Percentiles rank a stretch among this genome's conserved stretches.
Evolutionary conservation across 495 filamentous ascomycete genomes (phyloP).

Genomic region (Trichoderma gamsii): DNA sequence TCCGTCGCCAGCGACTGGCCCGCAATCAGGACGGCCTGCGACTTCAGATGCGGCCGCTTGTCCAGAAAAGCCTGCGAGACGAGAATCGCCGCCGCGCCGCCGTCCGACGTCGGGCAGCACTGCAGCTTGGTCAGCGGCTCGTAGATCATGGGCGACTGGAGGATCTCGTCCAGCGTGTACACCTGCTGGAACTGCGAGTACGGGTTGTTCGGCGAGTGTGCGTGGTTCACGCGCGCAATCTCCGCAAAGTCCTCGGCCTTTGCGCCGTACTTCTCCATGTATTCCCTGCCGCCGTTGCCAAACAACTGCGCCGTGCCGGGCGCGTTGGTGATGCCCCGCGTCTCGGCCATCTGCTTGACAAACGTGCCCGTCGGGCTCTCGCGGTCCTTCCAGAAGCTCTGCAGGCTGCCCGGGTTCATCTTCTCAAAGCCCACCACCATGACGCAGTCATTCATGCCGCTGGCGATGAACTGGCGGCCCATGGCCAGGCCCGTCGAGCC

Average conservation of each 20-base stretch:
- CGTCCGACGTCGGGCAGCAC: conserved; percentile 87
- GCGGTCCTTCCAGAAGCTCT: conserved; percentile 73
- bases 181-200: conserved; percentile 95
- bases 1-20: conserved; percentile 87
- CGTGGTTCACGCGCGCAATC: conserved; percentile 91
- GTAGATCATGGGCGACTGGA: conserved; percentile 66
- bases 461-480: conserved; percentile 71
- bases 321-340: conserved; percentile 69
- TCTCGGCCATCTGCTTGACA: conserved; percentile 72
- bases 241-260: conserved; percentile 86
- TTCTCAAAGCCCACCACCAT: conserved; percentile 95
- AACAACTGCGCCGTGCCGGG: conserved; percentile 91
- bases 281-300: conserved; percentile 89
- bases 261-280: conserved; percentile 93
- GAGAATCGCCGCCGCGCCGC: conserved; percentile 81
- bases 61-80: conserved; percentile 86
- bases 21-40: conserved; percentile 78
- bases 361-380: conserved; percentile 67
- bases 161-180: conserved; percentile 81
- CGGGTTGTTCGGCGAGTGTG: conserved; percentile 83
- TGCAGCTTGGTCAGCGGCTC: conserved; percentile 63
- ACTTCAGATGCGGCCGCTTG: conserved; percentile 72
- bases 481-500: conserved; percentile 83
- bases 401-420: conserved; percentile 87
- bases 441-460: conserved; percentile 77